These are phyloP conservation scores for Phytopythium helicoides DNA, from an alignment of 352 stramenopile genomes.

Conservation along the genomic window DNA sequence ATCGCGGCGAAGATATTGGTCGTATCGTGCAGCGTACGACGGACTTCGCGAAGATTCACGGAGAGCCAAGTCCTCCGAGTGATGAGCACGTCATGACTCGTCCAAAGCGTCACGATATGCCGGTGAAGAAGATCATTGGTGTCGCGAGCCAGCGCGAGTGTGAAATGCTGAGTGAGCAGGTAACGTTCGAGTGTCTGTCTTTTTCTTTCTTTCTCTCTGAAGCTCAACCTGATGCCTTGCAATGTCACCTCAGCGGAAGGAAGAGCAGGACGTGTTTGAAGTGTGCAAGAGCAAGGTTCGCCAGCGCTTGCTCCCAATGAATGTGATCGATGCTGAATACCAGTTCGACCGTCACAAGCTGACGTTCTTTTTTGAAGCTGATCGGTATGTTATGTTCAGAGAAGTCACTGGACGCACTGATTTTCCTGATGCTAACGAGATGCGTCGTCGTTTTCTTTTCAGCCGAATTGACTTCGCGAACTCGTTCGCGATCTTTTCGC, in stretches of 20 bases:
- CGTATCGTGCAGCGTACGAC: slow-evolving; percentile 88
- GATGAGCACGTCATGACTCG: slow-evolving; percentile 45
- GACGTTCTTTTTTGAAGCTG: slow-evolving; percentile 98
- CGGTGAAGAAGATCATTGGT: slow-evolving; percentile 92
- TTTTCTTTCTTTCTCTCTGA: background rate
- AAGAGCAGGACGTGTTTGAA: slow-evolving; percentile 96
- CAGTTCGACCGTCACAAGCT: slow-evolving; percentile 99
- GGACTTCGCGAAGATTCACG: slow-evolving; percentile 76
- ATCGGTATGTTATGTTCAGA: slow-evolving; percentile 58
- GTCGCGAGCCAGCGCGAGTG: slow-evolving; percentile 92
- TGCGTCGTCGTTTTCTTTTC: background rate
- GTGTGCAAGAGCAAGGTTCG: slow-evolving; percentile 96
- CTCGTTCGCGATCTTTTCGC: slow-evolving; percentile 97
- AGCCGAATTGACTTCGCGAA: slow-evolving; percentile 96
- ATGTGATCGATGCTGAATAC: slow-evolving; percentile 98
- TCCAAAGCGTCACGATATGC: slow-evolving; percentile 64
- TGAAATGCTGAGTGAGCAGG: slow-evolving; percentile 89
- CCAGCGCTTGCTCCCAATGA: slow-evolving; percentile 94
- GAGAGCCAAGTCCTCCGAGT: slow-evolving; percentile 20
- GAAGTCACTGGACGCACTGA: background rate
- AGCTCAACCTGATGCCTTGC: background rate
- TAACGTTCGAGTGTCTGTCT: slow-evolving; percentile 6
- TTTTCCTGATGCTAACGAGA: no score
- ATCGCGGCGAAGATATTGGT: slow-evolving; percentile 97
- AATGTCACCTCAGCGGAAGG: slow-evolving; percentile 60